Percentiles rank a stretch among this genome's conserved stretches.
Evolutionary conservation across 2,329 filamentous ascomycete genomes (phyloP).

Genomic region (Xylariaceae sp.): DNA sequence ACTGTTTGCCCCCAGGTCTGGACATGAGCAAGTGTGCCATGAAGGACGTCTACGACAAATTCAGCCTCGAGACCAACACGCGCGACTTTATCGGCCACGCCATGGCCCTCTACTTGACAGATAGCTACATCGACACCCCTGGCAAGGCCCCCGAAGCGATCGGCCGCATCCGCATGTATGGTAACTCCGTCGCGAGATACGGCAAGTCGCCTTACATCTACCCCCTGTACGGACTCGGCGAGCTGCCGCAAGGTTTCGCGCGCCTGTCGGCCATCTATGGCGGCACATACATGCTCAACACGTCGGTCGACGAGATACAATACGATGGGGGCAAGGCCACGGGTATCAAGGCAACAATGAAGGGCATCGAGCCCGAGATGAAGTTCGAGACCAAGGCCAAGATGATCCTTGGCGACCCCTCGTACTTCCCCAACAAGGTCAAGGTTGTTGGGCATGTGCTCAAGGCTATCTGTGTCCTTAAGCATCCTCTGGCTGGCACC

Average conservation of each 20-base stretch:
- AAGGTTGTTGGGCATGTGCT: constrained; percentile 83
- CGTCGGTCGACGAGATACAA: constrained; percentile 79
- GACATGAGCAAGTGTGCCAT: constrained; percentile 74
- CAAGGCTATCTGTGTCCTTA: constrained; percentile 94
- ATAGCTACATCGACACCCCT: constrained; percentile 69
- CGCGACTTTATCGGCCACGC: constrained; percentile 96
- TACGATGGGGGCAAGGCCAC: constrained; percentile 81
- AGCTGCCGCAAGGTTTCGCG: constrained; percentile 95
- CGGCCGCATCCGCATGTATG: constrained; percentile 89
- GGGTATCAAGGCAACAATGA: constrained; percentile 97
- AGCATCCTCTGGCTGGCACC: constrained; percentile 87
- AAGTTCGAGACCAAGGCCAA: constrained; percentile 94
- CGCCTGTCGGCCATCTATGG: constrained; percentile 97
- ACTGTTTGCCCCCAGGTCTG: constrained; percentile 63
- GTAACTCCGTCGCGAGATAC: constrained; percentile 94
- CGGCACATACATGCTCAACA: constrained; percentile 99
- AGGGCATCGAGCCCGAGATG: constrained; percentile 74
- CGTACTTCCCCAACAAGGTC: constrained; percentile 89
- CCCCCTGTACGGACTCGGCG: constrained; percentile 92
- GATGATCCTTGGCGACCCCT: constrained; percentile 92
- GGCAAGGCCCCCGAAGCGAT: constrained; percentile 79
- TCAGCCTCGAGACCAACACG: constrained; percentile 80
- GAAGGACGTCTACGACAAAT: constrained; percentile 99
- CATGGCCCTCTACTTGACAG: constrained; percentile 92
- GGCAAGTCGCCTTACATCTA: constrained; percentile 99